Conservation (phyloP, 345 rosid species). For the Eucalyptus tenuipes region DNA sequence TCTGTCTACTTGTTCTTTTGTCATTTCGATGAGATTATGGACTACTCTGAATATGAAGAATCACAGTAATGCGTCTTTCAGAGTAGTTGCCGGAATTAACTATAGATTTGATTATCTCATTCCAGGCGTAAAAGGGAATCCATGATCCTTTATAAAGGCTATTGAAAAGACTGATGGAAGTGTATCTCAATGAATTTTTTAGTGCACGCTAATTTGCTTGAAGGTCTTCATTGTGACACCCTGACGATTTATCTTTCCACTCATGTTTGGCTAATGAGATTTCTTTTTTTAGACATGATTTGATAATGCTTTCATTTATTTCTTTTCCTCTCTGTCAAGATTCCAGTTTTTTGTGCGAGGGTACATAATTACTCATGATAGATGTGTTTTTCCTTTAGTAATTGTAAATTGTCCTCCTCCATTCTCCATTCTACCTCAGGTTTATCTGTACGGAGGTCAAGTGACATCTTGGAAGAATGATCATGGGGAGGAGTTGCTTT, state of each 20-base stretch:
- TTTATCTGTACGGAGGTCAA: constrained; percentile 81
- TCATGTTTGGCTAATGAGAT: background rate
- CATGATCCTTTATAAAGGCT: background rate
- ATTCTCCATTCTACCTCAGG: constrained; percentile 18
- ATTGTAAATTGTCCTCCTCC: background rate
- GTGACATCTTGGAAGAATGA: constrained; percentile 97
- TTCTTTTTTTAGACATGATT: background rate
- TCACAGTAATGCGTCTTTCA: background rate
- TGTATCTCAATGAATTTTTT: background rate
- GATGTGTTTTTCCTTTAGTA: background rate
- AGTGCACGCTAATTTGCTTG: background rate
- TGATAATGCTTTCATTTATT: background rate
- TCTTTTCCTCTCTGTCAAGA: background rate
- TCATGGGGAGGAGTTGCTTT: constrained; percentile 44
- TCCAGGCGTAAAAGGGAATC: background rate
- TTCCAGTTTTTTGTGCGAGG: background rate
- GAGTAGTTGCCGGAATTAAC: background rate
- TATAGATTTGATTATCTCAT: background rate
- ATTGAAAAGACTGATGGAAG: background rate
- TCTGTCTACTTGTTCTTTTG: background rate
- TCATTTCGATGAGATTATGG: background rate
- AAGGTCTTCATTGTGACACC: background rate
- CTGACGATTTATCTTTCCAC: background rate
- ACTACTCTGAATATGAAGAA: background rate
- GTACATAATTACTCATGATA: background rate